Evolutionary conservation across 805 yeast genomes (phyloP).

Genomic region (Ogataea polymorpha): DNA sequence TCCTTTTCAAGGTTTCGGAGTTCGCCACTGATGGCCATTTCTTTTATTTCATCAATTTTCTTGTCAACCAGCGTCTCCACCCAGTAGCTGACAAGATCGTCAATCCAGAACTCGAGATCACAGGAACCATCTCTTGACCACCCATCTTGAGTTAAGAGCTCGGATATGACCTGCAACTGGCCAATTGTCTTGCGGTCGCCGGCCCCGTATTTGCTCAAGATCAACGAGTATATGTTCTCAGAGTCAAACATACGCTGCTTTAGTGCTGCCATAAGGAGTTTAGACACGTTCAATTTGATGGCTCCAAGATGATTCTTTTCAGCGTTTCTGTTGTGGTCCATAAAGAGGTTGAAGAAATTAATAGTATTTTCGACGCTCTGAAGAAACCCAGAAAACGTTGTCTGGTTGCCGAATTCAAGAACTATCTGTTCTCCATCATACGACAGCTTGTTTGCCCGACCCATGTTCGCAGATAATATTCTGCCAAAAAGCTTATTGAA

Average conservation of each 20-base stretch:
- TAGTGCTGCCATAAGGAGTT: conserved; percentile 19
- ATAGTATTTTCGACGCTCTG: conserved; percentile 22
- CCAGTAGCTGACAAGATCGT: conserved; percentile 31
- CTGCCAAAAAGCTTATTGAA: conserved; percentile 22
- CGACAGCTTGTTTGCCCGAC: conserved; percentile 5
- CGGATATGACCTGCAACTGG: conserved; percentile 21
- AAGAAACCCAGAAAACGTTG: conserved; percentile 7
- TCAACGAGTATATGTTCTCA: conserved; percentile 26
- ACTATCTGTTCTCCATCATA: conserved; percentile 5
- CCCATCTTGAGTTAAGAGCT: conserved; percentile 21
- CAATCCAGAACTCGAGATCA: conserved; percentile 35
- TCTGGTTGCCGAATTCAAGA: conserved; percentile 3
- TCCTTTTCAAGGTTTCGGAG: conserved; percentile 7
- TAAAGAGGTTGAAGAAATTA: conserved; percentile 23
- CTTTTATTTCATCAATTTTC: conserved; percentile 27
- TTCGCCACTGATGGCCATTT: conserved; percentile 16
- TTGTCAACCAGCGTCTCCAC: conserved; percentile 23
- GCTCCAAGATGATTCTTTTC: conserved; percentile 11
- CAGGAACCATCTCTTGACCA: conserved; percentile 32
- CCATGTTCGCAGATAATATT: conserved; percentile 10
- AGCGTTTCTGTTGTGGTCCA: conserved; percentile 9
- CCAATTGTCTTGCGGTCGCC: conserved; percentile 4
- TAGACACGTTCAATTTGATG: conserved; percentile 19
- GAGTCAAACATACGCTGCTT: conserved; percentile 24
- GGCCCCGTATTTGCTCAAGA: conserved; percentile 21